Evolutionary conservation across 345 rosid species (phyloP), one percentile per base, ranked within the genome.

Genomic region (Toxicodendron radicans): DNA sequence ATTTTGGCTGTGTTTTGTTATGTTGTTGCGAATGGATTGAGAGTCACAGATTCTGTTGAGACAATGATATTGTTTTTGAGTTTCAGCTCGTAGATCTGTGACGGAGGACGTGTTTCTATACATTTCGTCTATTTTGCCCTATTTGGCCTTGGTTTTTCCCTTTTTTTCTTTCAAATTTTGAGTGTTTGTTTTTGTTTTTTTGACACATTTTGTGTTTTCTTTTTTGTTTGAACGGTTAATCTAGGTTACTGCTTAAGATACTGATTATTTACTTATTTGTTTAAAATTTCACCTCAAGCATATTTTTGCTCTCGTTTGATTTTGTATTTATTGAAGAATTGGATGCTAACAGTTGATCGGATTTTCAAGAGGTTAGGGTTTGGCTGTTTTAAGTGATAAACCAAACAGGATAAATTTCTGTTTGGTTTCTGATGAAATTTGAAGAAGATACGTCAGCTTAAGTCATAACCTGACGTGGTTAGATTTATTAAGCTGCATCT

Each of bases 81-180:
- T 79, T 80, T 73, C 71, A 68, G 38, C 38, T 48, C 53, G 27
- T 73, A 74, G 87, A 85, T 89, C 84, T 83, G 77, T 54, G 64
- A 35, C 30, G 52, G 65, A 58, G 78, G n/a, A 67, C 76, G 66
- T 58, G 63, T 41, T 78, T 72, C 23, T 13, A 24, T 9, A 23
- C 61, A 20, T 73, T 32, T 58, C 16, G 12, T 72, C 45, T 45
- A 4, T 58, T 49, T 48, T 65, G 52, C 33, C 24, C 1, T 58
- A 20, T 74, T 57, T 75, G 66, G 14, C 45, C 27, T 33, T 57
- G 10, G 58, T 70, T 53, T 53, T 18, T 13, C 1, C 8, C 5
- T 20, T 51, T 51, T 21, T 52, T 6, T 2, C 14, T 45, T 18
- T 33, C 21, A 21, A 23, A 23, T 58, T 64, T 57, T 16, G 20